Conservation (phyloP, 2,329 filamentous ascomycete species). For the Chrysoporthe austroafricana region DNA sequence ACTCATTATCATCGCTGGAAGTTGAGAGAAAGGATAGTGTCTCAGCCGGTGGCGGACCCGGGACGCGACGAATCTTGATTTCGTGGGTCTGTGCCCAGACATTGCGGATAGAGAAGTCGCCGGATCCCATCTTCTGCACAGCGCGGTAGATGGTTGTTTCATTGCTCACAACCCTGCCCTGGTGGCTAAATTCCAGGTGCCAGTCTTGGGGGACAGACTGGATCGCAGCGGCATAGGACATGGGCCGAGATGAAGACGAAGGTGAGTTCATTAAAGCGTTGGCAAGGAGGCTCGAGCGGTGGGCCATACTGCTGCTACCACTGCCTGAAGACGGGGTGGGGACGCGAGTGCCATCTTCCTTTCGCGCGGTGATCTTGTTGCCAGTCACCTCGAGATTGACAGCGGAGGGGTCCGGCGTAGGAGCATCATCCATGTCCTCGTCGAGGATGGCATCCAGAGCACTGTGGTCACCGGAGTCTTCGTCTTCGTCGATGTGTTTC, state of each 20-base stretch:
- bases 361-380: conserved; percentile 86
- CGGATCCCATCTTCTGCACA: conserved; percentile 68
- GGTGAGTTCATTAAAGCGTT: conserved; percentile 48
- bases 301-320: conserved; percentile 44
- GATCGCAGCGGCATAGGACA: conserved; percentile 84
- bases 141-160: conserved; percentile 97
- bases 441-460: conserved; percentile 85
- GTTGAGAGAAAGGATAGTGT: conserved; percentile 62
- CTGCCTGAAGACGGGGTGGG: conserved; percentile 63
- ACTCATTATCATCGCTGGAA: conserved; percentile 53
- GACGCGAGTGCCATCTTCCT: conserved; percentile 88
- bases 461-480: conserved; percentile 66
- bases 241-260: conserved; percentile 63
- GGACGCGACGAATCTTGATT: conserved; percentile 87
- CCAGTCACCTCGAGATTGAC: conserved; percentile 90
- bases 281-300: conserved; percentile 46
- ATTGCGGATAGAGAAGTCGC: conserved; percentile 72
- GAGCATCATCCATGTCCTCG: conserved; percentile 75
- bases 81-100: conserved; percentile 91
- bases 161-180: conserved; percentile 80
- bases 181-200: conserved; percentile 95
- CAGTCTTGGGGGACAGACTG: conserved; percentile 85
- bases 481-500: conserved; percentile 74
- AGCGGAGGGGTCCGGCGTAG: conserved; percentile 79
- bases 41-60: conserved; percentile 79